Evolutionary conservation across 176 grass and related monocot species (phyloP), one percentile per base, ranked within the genome.

Genomic region (Triticum turgidum): DNA sequence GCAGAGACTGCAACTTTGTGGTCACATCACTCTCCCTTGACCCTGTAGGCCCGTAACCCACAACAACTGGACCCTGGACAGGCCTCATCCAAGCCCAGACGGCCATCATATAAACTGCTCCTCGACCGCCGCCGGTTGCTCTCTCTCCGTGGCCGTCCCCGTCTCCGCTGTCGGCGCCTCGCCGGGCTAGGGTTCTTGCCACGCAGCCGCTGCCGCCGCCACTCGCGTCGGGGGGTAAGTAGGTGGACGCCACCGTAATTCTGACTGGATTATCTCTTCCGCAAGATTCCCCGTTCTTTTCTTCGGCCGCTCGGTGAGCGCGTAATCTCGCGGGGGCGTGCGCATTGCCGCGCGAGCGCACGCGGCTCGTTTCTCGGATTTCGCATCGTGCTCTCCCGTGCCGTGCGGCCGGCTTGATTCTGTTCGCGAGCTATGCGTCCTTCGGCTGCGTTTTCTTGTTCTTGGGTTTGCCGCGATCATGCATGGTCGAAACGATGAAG

Each of bases 131-230:
- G 78, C 47, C 47, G 66, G 18, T 64, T 42, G 1, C 75, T 73
- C 49, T 76, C 59, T 44, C 49, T 73, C 67, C 33, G 34, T 29
- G 2, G 10, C 69, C 17, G 34, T 29, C 9, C n/a, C 69, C 17
- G 47, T 32, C 76, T 41, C 41, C 29, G 52, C 62, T 59, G 56
- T 59, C 56, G 56, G 18, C 81, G 70, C 81, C 58, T 63, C 76
- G 74, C 74, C 74, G 38, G 71, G 51, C 59, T 89, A 89, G 88
- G 83, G 83, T 77, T 89, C 21, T 59, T 2, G 65, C 83, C 37
- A 59, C 47, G 27, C 25, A 25, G 78, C 61, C 20, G 61, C 45
- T 69, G 35, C 30, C 24, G 27, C 25, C 45, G 47, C 45, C 25
- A 24, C 20, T 37, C 37, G 35, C 88, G 4, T 21, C 51, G 62